Evolutionary conservation across 257 asterid species (phyloP).

Genomic region (Fraxinus excelsior): DNA sequence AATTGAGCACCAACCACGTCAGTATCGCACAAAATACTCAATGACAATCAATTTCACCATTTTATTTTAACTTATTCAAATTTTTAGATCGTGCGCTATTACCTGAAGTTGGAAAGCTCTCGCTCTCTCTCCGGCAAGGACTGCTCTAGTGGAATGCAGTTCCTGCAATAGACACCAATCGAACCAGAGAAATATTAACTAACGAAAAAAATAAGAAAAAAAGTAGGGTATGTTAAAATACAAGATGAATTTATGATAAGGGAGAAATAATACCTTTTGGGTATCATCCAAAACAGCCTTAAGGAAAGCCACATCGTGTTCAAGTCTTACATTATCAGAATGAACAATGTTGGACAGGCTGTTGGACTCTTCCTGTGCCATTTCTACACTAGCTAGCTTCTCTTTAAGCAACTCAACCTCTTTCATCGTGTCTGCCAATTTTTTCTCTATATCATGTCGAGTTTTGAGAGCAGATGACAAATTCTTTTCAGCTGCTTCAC

Average conservation of each 20-base stretch:
- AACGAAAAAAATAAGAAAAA: not conserved
- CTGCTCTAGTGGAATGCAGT: constrained; percentile 93
- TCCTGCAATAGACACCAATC: constrained; percentile 51
- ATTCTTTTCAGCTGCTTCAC: constrained; percentile 75
- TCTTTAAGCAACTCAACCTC: constrained; percentile 86
- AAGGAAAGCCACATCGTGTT: constrained; percentile 93
- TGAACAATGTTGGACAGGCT: constrained; percentile 76
- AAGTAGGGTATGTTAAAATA: constrained; percentile 4
- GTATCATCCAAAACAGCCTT: constrained; percentile 96
- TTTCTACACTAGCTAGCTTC: constrained; percentile 70
- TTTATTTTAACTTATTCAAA: not conserved
- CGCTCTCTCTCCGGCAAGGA: constrained; percentile 88
- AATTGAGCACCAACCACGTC: too few relatives aligned
- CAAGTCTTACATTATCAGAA: constrained; percentile 93
- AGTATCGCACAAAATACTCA: too few relatives aligned
- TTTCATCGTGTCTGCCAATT: constrained; percentile 60
- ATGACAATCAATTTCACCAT: not conserved
- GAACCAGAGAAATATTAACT: constrained; percentile 1
- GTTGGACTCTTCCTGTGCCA: constrained; percentile 2
- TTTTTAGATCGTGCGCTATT: not conserved
- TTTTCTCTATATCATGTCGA: constrained; percentile 74
- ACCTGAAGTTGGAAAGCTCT: constrained; percentile 98
- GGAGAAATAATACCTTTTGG: constrained; percentile 60
- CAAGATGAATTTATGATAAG: constrained; percentile 4
- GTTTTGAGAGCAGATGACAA: constrained; percentile 58